phyloP scores from a whole-genome alignment of 2,329 filamentous ascomycete species.

The Exophiala bonariae region DNA sequence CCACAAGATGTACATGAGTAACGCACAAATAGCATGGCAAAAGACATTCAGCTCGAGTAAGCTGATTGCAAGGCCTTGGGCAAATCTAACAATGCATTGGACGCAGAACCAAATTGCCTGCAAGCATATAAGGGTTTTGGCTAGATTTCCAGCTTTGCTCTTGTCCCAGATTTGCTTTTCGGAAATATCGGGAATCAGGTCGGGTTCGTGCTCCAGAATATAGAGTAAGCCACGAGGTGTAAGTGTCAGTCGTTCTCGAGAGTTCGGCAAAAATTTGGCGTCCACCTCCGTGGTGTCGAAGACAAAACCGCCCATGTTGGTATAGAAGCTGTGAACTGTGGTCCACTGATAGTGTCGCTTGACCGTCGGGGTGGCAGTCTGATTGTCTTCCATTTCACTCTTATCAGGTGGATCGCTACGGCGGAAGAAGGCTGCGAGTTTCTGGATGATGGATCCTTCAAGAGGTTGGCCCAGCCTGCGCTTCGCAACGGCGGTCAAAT shows the following conservation, averaged over 20 bases:
- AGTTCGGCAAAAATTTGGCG: constrained; percentile 10
- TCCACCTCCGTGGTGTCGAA: constrained; percentile 9
- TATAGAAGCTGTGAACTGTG: constrained; percentile 32
- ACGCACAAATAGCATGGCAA: too few relatives aligned
- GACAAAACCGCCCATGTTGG: constrained; percentile 33
- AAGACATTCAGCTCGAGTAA: too few relatives aligned
- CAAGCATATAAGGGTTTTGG: constrained; percentile 38
- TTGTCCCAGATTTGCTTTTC: constrained; percentile 35
- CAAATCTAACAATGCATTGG: constrained; percentile 35
- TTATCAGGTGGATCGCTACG: background rate
- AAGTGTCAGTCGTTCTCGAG: constrained; percentile 9
- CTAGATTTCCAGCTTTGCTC: constrained; percentile 39
- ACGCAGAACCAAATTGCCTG: constrained; percentile 43
- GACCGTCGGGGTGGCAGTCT: background rate
- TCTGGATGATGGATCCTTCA: too few relatives aligned
- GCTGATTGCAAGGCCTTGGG: constrained; percentile 38
- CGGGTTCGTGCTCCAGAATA: constrained; percentile 7
- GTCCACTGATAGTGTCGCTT: constrained; percentile 27
- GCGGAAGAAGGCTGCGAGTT: too few relatives aligned
- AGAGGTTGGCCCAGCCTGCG: too few relatives aligned
- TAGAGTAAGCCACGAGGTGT: constrained; percentile 1
- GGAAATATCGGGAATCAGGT: constrained; percentile 13
- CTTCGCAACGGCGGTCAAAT: too few relatives aligned
- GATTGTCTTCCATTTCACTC: background rate
- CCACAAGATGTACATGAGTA: too few relatives aligned